Conservation (phyloP, 371 early-diverging fungal species). For the Syncephalastrum contaminatum region DNA sequence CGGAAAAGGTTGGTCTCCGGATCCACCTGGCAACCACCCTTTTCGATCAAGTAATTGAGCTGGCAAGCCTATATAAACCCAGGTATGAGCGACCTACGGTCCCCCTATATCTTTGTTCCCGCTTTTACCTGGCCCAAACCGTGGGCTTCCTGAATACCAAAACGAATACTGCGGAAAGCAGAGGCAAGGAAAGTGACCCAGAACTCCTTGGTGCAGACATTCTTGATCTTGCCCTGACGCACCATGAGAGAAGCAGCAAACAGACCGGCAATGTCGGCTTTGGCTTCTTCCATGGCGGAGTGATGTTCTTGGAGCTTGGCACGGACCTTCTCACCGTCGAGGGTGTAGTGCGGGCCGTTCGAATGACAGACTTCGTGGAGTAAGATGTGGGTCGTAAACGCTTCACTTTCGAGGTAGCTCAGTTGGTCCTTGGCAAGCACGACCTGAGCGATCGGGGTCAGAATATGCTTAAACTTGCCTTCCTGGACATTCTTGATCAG, state of each 20-base stretch:
- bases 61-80: slow-evolving; percentile 38
- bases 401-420: slow-evolving; percentile 60
- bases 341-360: slow-evolving; percentile 73
- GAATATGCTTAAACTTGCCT: slow-evolving; percentile 69
- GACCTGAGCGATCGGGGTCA: slow-evolving; percentile 64
- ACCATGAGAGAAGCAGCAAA: slow-evolving; percentile 73
- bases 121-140: slow-evolving; percentile 70
- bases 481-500: slow-evolving; percentile 84
- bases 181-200: slow-evolving; percentile 80
- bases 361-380: slow-evolving; percentile 82
- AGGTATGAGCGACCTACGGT: neutral
- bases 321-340: slow-evolving; percentile 65
- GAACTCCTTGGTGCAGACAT: slow-evolving; percentile 63
- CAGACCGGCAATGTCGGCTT: slow-evolving; percentile 80
- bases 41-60: slow-evolving; percentile 70
- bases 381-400: slow-evolving; percentile 78
- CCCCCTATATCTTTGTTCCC: neutral
- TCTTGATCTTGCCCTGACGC: slow-evolving; percentile 58
- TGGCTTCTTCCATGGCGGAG: slow-evolving; percentile 81
- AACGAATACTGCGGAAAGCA: slow-evolving; percentile 79
- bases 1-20: slow-evolving; percentile 45
- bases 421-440: slow-evolving; percentile 61
- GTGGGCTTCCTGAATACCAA: slow-evolving; percentile 80
- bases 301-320: slow-evolving; percentile 71
- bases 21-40: slow-evolving; percentile 65